Percentiles rank a stretch among this genome's conserved stretches.
Evolutionary conservation across 2,329 filamentous ascomycete genomes (phyloP).

Genomic region (Fusarium metavorans): DNA sequence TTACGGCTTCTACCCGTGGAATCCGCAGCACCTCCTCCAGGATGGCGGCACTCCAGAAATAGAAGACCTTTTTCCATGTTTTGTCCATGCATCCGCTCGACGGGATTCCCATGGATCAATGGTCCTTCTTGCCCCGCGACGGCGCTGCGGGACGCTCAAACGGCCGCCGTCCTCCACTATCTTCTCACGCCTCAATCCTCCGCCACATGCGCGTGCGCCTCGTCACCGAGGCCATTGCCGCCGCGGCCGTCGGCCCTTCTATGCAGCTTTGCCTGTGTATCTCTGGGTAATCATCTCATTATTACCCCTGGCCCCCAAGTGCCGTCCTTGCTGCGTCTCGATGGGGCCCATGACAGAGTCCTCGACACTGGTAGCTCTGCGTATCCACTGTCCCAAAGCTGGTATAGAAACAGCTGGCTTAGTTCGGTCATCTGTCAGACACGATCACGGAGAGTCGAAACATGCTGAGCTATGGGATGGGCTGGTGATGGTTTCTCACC

Average conservation of each 20-base stretch:
- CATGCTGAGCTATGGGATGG: slow-evolving; percentile 11
- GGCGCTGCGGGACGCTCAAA: slow-evolving; percentile 1
- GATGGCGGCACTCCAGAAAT: slow-evolving; percentile 30
- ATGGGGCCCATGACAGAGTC: slow-evolving; percentile 25
- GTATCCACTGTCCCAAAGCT: slow-evolving; percentile 33
- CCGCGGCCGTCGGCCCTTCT: slow-evolving; percentile 26
- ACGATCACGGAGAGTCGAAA: slow-evolving; percentile 22
- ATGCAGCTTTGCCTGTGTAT: not conserved
- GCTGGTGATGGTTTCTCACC: not conserved
- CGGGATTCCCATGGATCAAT: slow-evolving; percentile 25
- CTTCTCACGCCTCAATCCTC: slow-evolving; percentile 18
- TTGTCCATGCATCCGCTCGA: slow-evolving; percentile 8
- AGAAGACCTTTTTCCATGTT: slow-evolving; percentile 20
- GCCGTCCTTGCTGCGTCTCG: slow-evolving; percentile 23
- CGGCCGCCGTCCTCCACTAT: slow-evolving; percentile 5
- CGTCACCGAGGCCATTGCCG: slow-evolving; percentile 15
- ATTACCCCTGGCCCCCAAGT: slow-evolving; percentile 32
- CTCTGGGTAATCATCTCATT: slow-evolving; percentile 19
- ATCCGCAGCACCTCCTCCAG: slow-evolving; percentile 7
- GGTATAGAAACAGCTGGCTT: slow-evolving; percentile 26
- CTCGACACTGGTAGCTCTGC: slow-evolving; percentile 12
- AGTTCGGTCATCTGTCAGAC: slow-evolving; percentile 13
- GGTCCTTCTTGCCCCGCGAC: slow-evolving; percentile 13
- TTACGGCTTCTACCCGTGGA: slow-evolving; percentile 13
- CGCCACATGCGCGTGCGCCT: slow-evolving; percentile 10